Evolutionary conservation across 2,329 filamentous ascomycete genomes (phyloP), one percentile per base, ranked within the genome.

Genomic region (Rhytidhysteron rufulum): DNA sequence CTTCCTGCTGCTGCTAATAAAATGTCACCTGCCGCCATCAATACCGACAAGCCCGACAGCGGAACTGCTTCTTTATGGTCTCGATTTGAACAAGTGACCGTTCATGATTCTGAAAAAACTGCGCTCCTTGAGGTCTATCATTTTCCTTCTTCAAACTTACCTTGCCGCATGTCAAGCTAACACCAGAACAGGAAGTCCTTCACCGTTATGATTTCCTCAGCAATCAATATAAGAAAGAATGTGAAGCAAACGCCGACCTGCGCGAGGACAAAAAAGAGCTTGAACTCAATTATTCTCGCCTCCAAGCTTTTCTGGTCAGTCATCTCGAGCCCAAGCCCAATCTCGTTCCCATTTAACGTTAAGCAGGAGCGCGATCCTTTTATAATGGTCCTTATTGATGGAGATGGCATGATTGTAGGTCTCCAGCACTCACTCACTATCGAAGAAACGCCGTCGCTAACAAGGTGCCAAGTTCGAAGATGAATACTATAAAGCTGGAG

Each of bases 351-450:
- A 21, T 24, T 6, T 0, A 10, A n/a, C 6, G 15, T 31, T 10
- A 33, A 49, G 20, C 48, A 74, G 71, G 69, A 74, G 37, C 70
- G 71, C 39, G 73, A 79, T 57, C 70, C 75, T 4, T 79, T 75
- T 48, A 65, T 79, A 30, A 57, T 77, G 13, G 65, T 77, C 22
- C 62, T 80, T 25, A 66, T 80, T 35, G 77, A 80, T 49, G 77
- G 74, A 30, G 74, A 79, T 47, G 73, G 70, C 32, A 72, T 77
- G 58, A 68, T 79, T 45, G 43, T 48, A 48, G 30, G 45, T 19
- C 15, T 17, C 3, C 19, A 34, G n/a, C 7, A 20, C n/a, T 25
- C 11, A 36, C 15, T 19, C 30, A 6, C 11, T 15, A 20, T 25
- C 39, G 17, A 35, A 20, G 4, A n/a, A 15, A 17, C 21, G 18